Base-by-base conservation (phyloP, 2,329 filamentous ascomycete genomes). In the Arthrinium phaeospermum region DNA sequence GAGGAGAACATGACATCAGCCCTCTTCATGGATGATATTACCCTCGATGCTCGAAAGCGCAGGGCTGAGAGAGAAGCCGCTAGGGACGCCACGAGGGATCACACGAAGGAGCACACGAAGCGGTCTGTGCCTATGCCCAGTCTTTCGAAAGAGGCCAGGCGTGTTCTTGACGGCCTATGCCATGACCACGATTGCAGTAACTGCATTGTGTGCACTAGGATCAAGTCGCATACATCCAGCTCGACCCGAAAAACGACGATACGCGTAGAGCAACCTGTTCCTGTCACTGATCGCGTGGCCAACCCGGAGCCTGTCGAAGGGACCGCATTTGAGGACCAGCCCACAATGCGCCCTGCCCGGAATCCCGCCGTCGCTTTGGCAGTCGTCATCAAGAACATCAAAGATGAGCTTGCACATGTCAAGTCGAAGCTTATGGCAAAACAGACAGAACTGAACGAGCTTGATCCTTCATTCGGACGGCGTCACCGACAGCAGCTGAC, bases 371-470 rank as follows among this genome's bases (percentile, higher is more conserved):
- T 91, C 61, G 94, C 94, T 13, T 89, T 98, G 34, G 92, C 93
- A 10, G 90, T 91, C n/a, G 93, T 97, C 30, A 91, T 97, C 80
- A 96, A 97, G 82, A 89, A 91, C 10, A 85, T 97, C 4, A 87
- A 94, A 76, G 94, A 97, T 79, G 95, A 98, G 81, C 88, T 95
- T 64, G 87, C 88, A 16, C 93, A 97, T 79, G 83, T 97, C 70
- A 92, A 93, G 81, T 86, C 92, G 75, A 88, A 92, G 77, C 87
- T 95, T n/a, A 85, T 88, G 0, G 82, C 86, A 46, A 87, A 90
- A 72, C 89, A 92, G 76, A 85, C 85, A 3, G 83, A 87, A 49
- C 94, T 94, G 81, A 90, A 91, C 75, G 85, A 85, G 30, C 89
- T 91, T 72, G 92, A 96, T 81, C 89, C 91, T 69, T 87, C 90